Base-by-base conservation (phyloP, 164 flowering plant genomes). In the Magnolia changhungtana region DNA sequence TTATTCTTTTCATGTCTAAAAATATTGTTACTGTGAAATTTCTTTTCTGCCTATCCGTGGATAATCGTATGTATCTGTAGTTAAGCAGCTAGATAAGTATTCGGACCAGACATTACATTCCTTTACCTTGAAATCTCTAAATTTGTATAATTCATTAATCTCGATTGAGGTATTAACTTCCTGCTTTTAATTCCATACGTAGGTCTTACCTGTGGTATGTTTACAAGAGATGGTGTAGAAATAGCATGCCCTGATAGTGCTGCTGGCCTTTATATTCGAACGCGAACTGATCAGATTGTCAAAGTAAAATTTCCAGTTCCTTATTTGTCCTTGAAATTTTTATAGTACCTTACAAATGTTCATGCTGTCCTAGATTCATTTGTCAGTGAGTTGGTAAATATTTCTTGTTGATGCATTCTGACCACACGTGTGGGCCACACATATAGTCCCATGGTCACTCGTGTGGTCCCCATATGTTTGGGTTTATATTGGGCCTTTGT, bases 181-280 rank as follows among this genome's bases (percentile, higher is more conserved):
- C 71, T 59, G 74, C 19, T 83, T 37, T 84, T 63, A 75, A 76
- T 82, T 83, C 49, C 74, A 61, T 75, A 31, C 87, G 88, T 74
- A 95, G 99, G 99, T 81, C 92, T 96, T 78, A 92, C 99, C n/a
- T 86, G 92, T 82, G 96, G 81, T 45, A 86, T 91, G 86, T 96
- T 88, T 84, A 84, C 73, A 72, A 90, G 84, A 83, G 92, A 88
- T 81, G 86, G 78, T 74, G 83, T 75, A 76, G 88, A 91, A 87
- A 66, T 90, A 81, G 84, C 92, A 74, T 90, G 96, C 85, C 98
- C 95, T 74, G 98, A 92, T 85, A 86, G 73, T 81, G 85, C 89
- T 74, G 96, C 98, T 75, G 98, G 99, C 71, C 96, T 96, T 66
- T 90, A 92, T 81, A 87, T 96, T 20, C 89, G 81, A 85, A 91